These are phyloP conservation scores for Citrus trifoliata DNA, from an alignment of 345 rosid genomes.

Conservation along the genomic window DNA sequence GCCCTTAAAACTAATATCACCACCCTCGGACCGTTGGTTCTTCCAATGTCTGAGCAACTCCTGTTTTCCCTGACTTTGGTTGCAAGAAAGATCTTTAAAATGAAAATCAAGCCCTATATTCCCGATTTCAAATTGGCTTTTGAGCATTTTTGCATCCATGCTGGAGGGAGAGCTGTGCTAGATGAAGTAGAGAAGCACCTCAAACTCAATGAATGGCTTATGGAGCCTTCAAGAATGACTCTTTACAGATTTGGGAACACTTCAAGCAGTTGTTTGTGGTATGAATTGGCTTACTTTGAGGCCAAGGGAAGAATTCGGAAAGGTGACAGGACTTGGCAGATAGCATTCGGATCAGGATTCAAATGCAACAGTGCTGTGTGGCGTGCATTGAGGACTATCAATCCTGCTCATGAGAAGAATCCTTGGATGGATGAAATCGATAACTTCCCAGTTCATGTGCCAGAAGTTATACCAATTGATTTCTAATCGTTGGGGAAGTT, in stretches of 20 bases:
- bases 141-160: conserved; percentile 73
- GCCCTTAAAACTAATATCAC: conserved; percentile 63
- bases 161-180: conserved; percentile 59
- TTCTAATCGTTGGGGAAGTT: background rate
- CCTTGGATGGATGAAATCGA: conserved; percentile 61
- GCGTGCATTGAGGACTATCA: conserved; percentile 39
- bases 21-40: conserved; percentile 62
- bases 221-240: conserved; percentile 83
- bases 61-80: conserved; percentile 35
- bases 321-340: conserved; percentile 71
- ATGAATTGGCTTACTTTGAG: conserved; percentile 66
- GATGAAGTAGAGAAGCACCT: conserved; percentile 68
- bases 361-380: conserved; percentile 73
- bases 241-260: conserved; percentile 69
- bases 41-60: conserved; percentile 57
- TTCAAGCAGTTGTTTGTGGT: conserved; percentile 70
- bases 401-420: conserved; percentile 40
- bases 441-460: conserved; percentile 35
- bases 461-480: conserved; percentile 15
- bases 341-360: conserved; percentile 73
- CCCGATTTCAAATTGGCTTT: conserved; percentile 73
- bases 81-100: conserved; percentile 38
- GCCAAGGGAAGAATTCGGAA: conserved; percentile 64
- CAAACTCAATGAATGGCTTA: conserved; percentile 51
- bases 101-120: conserved; percentile 47